Evolutionary conservation across 306 rosid species (phyloP).

Genomic region (Ochetophila trinervis): DNA sequence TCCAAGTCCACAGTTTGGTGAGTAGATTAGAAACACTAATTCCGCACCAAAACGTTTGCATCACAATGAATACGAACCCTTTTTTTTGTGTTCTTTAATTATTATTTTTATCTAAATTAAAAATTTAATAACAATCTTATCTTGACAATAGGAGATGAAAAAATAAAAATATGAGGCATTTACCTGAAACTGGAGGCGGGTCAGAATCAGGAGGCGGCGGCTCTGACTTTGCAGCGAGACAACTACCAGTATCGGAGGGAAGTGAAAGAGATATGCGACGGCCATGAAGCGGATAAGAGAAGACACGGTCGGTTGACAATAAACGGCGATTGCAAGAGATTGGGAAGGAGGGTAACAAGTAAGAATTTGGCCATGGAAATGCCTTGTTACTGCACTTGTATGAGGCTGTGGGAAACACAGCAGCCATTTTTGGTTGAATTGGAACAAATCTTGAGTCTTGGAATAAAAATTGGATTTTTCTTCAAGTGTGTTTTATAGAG

Average conservation of each 20-base stretch:
- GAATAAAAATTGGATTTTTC: not conserved
- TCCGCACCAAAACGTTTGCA: not conserved
- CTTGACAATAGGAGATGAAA: no score
- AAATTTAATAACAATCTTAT: no score
- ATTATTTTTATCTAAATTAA: no score
- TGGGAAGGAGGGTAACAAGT: constrained; percentile 14
- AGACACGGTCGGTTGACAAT: constrained; percentile 7
- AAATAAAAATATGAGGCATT: no score
- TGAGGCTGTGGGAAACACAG: constrained; percentile 16
- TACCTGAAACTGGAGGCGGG: constrained; percentile 28
- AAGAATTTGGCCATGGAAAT: constrained; percentile 7
- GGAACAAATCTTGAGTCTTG: constrained; percentile 6
- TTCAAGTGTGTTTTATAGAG: not conserved
- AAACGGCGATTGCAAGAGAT: constrained; percentile 9
- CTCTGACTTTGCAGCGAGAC: constrained; percentile 43
- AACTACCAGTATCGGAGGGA: constrained; percentile 30
- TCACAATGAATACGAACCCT: not conserved
- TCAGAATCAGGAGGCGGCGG: constrained; percentile 33
- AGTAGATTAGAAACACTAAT: not conserved
- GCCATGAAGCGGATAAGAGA: constrained; percentile 27
- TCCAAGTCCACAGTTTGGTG: not conserved
- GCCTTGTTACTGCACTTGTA: constrained; percentile 3
- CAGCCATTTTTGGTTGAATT: constrained; percentile 32
- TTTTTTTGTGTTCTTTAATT: no score
- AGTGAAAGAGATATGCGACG: constrained; percentile 25